Conservation (phyloP, 345 rosid species). For the Gossypium australe region DNA sequence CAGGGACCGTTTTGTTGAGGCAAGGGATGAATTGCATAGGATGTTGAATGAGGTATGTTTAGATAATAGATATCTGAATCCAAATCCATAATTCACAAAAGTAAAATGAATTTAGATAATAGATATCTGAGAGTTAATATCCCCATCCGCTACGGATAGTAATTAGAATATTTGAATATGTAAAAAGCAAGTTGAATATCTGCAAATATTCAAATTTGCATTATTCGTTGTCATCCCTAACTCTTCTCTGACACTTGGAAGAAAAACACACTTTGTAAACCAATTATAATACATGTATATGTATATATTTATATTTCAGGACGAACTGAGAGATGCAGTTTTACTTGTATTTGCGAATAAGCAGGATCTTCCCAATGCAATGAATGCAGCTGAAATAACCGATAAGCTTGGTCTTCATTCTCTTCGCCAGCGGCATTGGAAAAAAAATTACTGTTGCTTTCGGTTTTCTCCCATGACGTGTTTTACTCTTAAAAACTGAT, state of each 20-base stretch:
- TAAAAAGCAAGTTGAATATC: too few species aligned
- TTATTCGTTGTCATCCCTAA: too few species aligned
- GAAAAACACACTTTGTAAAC: neutral
- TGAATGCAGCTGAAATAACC: conserved; percentile 17
- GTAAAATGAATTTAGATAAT: too few species aligned
- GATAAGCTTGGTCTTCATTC: too few species aligned
- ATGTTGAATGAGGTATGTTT: conserved; percentile 61
- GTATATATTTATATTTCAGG: conserved; percentile 33
- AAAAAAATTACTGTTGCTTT: conserved; percentile 13
- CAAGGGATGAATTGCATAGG: conserved; percentile 73
- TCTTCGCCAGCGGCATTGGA: conserved; percentile 49
- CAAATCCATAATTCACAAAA: too few species aligned
- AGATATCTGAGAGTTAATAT: too few species aligned
- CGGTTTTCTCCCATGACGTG: neutral
- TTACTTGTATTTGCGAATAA: conserved; percentile 88
- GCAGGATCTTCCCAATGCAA: conserved; percentile 91
- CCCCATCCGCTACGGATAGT: too few species aligned
- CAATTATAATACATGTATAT: neutral
- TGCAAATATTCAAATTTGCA: too few species aligned
- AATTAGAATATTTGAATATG: too few species aligned
- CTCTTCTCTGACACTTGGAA: too few species aligned
- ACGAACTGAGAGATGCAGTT: conserved; percentile 83
- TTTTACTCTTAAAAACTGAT: neutral
- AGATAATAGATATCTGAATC: too few species aligned
- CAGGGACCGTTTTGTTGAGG: conserved; percentile 70